Evolutionary conservation across 1,284 basidiomycete species (phyloP).

Genomic region (Schizophyllum commune): DNA sequence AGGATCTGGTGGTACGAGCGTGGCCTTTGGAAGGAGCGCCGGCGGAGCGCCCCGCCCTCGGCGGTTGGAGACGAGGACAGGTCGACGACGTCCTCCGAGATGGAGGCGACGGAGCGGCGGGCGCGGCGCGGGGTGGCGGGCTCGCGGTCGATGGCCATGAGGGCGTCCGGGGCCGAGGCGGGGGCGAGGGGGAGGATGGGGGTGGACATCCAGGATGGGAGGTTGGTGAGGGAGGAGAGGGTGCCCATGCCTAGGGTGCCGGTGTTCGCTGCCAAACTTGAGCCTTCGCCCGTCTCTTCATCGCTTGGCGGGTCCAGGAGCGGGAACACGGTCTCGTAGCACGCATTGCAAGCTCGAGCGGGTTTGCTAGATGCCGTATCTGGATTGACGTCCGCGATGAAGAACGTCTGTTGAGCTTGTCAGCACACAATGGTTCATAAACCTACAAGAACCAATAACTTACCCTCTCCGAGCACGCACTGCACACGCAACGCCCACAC

Average conservation of each 20-base stretch:
- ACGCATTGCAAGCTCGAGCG: conserved; percentile 77
- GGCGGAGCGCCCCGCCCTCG: conserved; percentile 10
- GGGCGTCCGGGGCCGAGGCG: conserved; percentile 24
- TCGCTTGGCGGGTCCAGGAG: conserved; percentile 33
- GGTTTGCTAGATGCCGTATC: conserved; percentile 46
- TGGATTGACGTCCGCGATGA: conserved; percentile 50
- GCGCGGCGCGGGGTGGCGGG: conserved; percentile 2
- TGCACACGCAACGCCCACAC: conserved; percentile 85
- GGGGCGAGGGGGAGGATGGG: conserved; percentile 26
- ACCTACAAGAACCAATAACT: conserved; percentile 13
- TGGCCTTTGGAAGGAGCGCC: conserved; percentile 33
- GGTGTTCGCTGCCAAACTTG: not conserved
- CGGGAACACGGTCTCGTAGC: conserved; percentile 81
- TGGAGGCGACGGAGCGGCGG: not conserved
- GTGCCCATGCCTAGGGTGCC: conserved; percentile 19
- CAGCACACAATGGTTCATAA: not conserved
- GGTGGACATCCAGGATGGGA: conserved; percentile 50
- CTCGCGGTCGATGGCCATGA: conserved; percentile 32
- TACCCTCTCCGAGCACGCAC: conserved; percentile 73
- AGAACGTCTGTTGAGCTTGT: conserved; percentile 55
- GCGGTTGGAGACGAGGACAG: not conserved
- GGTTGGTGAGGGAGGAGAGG: conserved; percentile 37
- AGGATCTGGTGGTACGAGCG: conserved; percentile 58
- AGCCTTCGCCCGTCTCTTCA: conserved; percentile 12
- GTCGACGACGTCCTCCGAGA: conserved; percentile 10